Evolutionary conservation across 768 basidiomycete species (phyloP).

Genomic region (Phylloporus scabripes): DNA sequence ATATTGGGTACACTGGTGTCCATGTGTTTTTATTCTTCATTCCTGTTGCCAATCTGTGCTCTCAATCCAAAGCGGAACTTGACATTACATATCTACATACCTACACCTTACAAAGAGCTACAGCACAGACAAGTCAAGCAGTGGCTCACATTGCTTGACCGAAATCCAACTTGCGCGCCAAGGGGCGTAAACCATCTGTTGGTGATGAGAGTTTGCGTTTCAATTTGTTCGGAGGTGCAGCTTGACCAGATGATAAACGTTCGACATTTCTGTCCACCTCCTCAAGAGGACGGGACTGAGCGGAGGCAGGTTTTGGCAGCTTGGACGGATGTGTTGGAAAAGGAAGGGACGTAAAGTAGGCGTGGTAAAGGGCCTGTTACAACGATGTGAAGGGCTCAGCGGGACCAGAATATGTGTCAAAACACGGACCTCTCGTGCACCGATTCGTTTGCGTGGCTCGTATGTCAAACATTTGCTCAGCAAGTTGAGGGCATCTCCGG

Average conservation of each 20-base stretch:
- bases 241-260: slow-evolving; percentile 43
- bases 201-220: slow-evolving; percentile 70
- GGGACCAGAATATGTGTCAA: neutral
- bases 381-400: neutral
- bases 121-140: neutral
- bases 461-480: slow-evolving; percentile 75
- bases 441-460: slow-evolving; percentile 79
- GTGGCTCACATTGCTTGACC: slow-evolving; percentile 34
- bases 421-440: slow-evolving; percentile 64
- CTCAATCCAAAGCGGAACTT: neutral
- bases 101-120: neutral
- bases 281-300: slow-evolving; percentile 56
- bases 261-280: slow-evolving; percentile 76
- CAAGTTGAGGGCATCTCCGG: slow-evolving; percentile 77
- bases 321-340: slow-evolving; percentile 85
- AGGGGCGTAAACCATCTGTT: slow-evolving; percentile 45
- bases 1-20: slow-evolving; percentile 2
- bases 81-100: slow-evolving; percentile 4
- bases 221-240: slow-evolving; percentile 45
- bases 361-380: slow-evolving; percentile 71
- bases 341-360: slow-evolving; percentile 84
- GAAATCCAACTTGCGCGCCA: slow-evolving; percentile 72
- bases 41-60: neutral
- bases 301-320: slow-evolving; percentile 66
- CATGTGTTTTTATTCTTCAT: slow-evolving; percentile 13